Conservation (phyloP, 179 eudicot genomes). For the Corrigiola litoralis region DNA sequence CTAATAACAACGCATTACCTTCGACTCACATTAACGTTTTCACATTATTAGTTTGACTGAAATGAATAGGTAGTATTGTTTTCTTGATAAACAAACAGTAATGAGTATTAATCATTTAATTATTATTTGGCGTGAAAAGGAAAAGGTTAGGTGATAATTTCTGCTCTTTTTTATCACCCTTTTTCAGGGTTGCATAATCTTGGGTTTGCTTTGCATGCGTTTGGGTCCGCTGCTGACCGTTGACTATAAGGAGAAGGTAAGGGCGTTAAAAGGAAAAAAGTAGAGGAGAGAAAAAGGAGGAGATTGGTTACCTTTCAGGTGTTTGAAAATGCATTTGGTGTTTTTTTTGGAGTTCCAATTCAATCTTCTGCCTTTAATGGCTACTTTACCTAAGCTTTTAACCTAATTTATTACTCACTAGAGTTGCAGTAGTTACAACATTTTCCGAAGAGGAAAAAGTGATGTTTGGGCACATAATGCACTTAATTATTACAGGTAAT, state of each 20-base stretch:
- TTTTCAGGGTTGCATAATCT: slow-evolving; percentile 13
- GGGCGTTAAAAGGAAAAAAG: neutral
- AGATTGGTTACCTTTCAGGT: slow-evolving; percentile 14
- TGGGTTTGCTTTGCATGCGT: slow-evolving; percentile 29
- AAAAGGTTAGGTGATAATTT: no score
- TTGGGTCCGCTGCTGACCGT: slow-evolving; percentile 29
- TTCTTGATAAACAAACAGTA: no score
- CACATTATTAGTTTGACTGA: no score
- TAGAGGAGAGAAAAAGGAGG: neutral
- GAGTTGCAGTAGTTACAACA: neutral
- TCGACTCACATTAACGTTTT: no score
- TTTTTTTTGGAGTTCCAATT: slow-evolving; percentile 3
- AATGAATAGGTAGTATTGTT: no score
- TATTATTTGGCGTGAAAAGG: no score
- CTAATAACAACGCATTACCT: no score
- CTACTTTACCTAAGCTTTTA: slow-evolving; percentile 27
- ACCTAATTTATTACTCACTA: slow-evolving; percentile 21
- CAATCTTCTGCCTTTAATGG: slow-evolving; percentile 12
- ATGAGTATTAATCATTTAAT: no score
- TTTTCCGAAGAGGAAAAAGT: slow-evolving; percentile 19
- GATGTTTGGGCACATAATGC: neutral
- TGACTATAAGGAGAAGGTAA: slow-evolving; percentile 12
- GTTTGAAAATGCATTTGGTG: slow-evolving; percentile 17
- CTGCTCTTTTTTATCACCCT: neutral
- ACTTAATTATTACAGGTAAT: neutral